Percentiles rank a stretch among this genome's conserved stretches.
Evolutionary conservation across 805 yeast genomes (phyloP).

Genomic region (Debaryomyces prosopidis): DNA sequence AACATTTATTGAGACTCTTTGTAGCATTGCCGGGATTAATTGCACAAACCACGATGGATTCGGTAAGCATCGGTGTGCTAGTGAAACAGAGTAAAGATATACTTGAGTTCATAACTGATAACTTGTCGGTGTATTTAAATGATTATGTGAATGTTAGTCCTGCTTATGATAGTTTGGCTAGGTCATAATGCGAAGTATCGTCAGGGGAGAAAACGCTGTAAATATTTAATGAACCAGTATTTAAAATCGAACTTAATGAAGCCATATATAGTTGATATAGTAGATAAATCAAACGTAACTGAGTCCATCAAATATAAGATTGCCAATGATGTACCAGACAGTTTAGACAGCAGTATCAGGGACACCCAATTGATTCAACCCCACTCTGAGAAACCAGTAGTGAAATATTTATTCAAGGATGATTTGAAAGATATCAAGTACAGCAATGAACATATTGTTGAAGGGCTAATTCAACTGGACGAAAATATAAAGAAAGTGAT

Average conservation of each 20-base stretch:
- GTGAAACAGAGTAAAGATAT: constrained; percentile 56
- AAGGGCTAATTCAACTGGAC: not conserved
- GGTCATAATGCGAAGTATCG: constrained; percentile 9
- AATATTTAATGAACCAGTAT: not conserved
- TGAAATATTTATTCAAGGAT: constrained; percentile 1
- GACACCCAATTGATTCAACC: constrained; percentile 2
- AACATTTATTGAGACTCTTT: constrained; percentile 76
- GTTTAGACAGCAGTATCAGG: constrained; percentile 2
- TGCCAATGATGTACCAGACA: not conserved
- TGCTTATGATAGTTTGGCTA: constrained; percentile 38
- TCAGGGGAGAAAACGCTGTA: not conserved
- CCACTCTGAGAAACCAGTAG: not conserved
- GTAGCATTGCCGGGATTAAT: constrained; percentile 83
- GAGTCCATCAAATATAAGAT: not conserved
- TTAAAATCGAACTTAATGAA: not conserved
- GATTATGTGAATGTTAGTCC: constrained; percentile 40
- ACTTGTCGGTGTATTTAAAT: constrained; percentile 35
- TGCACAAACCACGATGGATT: constrained; percentile 77
- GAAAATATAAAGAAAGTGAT: constrained; percentile 1
- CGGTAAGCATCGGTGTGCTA: constrained; percentile 60
- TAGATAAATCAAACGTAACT: not conserved
- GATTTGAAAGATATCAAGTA: not conserved
- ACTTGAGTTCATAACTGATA: constrained; percentile 49
- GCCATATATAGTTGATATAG: constrained; percentile 1
- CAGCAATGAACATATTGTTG: constrained; percentile 1